Evolutionary conservation across 257 asterid species (phyloP).

Genomic region (Jaltomata sinuosa): DNA sequence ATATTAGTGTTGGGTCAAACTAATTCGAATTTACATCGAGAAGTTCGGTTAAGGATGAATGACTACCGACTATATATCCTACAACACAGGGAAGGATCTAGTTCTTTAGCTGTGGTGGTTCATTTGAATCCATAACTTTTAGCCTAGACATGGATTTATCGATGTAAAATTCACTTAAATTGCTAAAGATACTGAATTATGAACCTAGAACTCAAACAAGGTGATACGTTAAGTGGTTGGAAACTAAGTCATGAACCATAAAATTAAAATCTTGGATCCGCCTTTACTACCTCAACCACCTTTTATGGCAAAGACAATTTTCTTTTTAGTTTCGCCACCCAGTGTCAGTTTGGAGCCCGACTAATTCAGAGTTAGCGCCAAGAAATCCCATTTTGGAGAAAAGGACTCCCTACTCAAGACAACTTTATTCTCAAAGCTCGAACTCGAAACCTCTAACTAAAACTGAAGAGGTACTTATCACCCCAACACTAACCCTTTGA

Average conservation of each 20-base stretch:
- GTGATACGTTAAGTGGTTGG: background rate
- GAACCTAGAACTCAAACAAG: background rate
- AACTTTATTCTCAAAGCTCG: background rate
- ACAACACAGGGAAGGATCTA: background rate
- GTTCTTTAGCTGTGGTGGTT: background rate
- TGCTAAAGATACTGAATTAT: background rate
- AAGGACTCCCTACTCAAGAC: background rate
- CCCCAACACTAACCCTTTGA: background rate
- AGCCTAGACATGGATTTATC: background rate
- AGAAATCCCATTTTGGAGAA: background rate
- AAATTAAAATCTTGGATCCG: background rate
- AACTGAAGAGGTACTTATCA: background rate
- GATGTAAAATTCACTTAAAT: background rate
- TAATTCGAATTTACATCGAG: background rate
- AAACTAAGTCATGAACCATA: background rate
- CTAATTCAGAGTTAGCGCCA: background rate
- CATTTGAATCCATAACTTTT: background rate
- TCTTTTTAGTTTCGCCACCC: background rate
- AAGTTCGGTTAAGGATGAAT: background rate
- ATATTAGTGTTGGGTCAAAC: background rate
- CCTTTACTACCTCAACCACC: background rate
- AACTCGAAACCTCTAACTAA: background rate
- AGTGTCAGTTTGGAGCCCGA: background rate
- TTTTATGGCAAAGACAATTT: background rate
- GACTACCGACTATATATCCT: too few relatives aligned